Evolutionary conservation across 306 rosid species (phyloP).

Genomic region (Gastrolobium villosum): DNA sequence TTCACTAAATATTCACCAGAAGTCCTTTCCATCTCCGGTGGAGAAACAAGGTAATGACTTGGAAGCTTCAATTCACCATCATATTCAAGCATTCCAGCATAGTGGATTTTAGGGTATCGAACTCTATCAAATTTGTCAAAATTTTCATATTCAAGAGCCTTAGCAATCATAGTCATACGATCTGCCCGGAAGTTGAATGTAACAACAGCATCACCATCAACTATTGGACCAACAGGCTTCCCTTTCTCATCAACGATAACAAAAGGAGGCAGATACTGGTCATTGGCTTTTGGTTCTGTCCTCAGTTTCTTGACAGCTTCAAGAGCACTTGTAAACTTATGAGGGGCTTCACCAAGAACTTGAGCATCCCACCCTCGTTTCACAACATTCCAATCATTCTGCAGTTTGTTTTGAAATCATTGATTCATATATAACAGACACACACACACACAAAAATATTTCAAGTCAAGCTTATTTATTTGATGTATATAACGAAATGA

Average conservation of each 20-base stretch:
- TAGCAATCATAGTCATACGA: slow-evolving; percentile 96
- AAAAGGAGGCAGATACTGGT: slow-evolving; percentile 96
- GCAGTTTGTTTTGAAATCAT: slow-evolving; percentile 48
- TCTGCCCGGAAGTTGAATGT: slow-evolving; percentile 97
- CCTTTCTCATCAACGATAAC: slow-evolving; percentile 87
- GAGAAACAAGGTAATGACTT: slow-evolving; percentile 86
- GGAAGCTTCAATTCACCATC: slow-evolving; percentile 99
- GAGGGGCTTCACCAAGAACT: slow-evolving; percentile 98
- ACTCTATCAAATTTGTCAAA: slow-evolving; percentile 96
- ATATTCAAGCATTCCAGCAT: slow-evolving; percentile 98
- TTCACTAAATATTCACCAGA: slow-evolving; percentile 96
- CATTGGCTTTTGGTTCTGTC: slow-evolving; percentile 73
- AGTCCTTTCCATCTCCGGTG: slow-evolving; percentile 97
- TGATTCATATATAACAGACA: neutral
- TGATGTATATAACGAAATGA: slow-evolving; percentile 1
- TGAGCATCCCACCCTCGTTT: slow-evolving; percentile 99
- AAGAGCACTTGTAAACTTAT: slow-evolving; percentile 74
- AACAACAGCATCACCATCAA: slow-evolving; percentile 98
- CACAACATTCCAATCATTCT: slow-evolving; percentile 98
- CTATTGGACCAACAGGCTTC: slow-evolving; percentile 92
- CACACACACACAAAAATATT: neutral
- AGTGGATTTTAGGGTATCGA: slow-evolving; percentile 83
- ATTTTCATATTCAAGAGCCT: slow-evolving; percentile 88
- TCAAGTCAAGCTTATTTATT: slow-evolving; percentile 1
- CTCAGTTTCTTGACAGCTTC: slow-evolving; percentile 92